phyloP scores from a whole-genome alignment of 192 early-diverging fungal species.

The Backusella circina region DNA sequence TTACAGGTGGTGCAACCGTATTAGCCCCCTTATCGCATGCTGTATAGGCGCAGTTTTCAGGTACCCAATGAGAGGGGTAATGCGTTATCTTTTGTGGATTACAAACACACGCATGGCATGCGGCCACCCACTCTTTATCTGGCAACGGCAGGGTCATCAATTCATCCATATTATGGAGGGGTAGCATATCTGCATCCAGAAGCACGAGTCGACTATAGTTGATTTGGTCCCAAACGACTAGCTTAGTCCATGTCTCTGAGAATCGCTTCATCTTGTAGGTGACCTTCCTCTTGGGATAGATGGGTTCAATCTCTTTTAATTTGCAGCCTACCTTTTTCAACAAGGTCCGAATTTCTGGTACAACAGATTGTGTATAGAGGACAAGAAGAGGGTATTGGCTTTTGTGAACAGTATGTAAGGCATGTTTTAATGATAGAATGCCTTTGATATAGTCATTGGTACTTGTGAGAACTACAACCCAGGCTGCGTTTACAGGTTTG shows the following conservation, averaged over 20 bases:
- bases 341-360: background rate
- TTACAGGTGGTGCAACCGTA: background rate
- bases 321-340: conserved; percentile 8
- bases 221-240: conserved; percentile 60
- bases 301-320: conserved; percentile 15
- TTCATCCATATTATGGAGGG: conserved; percentile 59
- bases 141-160: conserved; percentile 46
- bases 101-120: conserved; percentile 45
- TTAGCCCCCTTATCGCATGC: background rate
- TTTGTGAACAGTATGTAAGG: background rate
- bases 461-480: conserved; percentile 16
- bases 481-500: conserved; percentile 6
- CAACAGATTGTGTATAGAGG: conserved; percentile 15
- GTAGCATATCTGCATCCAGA: conserved; percentile 71
- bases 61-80: conserved; percentile 40
- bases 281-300: conserved; percentile 10
- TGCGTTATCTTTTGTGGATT: conserved; percentile 34
- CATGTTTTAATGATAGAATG: background rate
- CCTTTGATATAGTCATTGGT: conserved; percentile 23
- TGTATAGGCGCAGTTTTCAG: conserved; percentile 39
- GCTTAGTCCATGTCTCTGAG: conserved; percentile 55
- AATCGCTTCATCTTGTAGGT: conserved; percentile 23
- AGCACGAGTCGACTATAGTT: conserved; percentile 54
- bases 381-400: conserved; percentile 34
- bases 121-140: conserved; percentile 31